Conservation (phyloP, 176 grass and related monocot species). For the Stipa capillata region DNA sequence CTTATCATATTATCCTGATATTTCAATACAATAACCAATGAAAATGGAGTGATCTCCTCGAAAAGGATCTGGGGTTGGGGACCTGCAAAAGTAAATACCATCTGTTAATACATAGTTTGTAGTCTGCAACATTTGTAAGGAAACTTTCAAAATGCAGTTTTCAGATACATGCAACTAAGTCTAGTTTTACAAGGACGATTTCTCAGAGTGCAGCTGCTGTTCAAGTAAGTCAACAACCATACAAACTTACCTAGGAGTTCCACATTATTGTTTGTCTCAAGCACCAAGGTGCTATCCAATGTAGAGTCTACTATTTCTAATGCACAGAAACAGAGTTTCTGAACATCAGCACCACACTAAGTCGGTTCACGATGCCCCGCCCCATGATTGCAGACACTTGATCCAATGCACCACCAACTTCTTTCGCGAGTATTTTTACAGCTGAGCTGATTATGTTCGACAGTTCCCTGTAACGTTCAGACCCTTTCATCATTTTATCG, state of each 20-base stretch:
- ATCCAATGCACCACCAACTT: slow-evolving; percentile 62
- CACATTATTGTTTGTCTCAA: slow-evolving; percentile 14
- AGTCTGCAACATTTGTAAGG: neutral
- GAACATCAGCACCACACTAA: slow-evolving; percentile 69
- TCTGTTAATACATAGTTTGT: slow-evolving; percentile 4
- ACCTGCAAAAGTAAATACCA: slow-evolving; percentile 38
- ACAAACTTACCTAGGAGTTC: slow-evolving; percentile 35
- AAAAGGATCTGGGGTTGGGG: slow-evolving; percentile 47
- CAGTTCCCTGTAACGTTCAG: slow-evolving; percentile 59
- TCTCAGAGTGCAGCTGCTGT: neutral
- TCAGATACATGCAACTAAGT: neutral
- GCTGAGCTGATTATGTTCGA: slow-evolving; percentile 43
- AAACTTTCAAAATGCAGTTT: neutral
- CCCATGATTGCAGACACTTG: slow-evolving; percentile 58
- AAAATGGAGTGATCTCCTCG: slow-evolving; percentile 51
- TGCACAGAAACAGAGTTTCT: slow-evolving; percentile 67
- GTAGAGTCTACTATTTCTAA: slow-evolving; percentile 60
- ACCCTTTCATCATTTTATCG: slow-evolving; percentile 68
- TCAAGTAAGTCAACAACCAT: neutral
- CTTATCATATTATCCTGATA: slow-evolving; percentile 40
- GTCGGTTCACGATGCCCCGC: slow-evolving; percentile 69
- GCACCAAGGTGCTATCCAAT: slow-evolving; percentile 23
- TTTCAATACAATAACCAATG: slow-evolving; percentile 51
- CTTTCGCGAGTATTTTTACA: slow-evolving; percentile 62
- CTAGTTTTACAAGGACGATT: neutral